A percentile compares a stretch with the other conserved stretches of the same genome.
Conservation (phyloP, 2,329 filamentous ascomycete species). For the Sarocladiaceae sp. region DNA sequence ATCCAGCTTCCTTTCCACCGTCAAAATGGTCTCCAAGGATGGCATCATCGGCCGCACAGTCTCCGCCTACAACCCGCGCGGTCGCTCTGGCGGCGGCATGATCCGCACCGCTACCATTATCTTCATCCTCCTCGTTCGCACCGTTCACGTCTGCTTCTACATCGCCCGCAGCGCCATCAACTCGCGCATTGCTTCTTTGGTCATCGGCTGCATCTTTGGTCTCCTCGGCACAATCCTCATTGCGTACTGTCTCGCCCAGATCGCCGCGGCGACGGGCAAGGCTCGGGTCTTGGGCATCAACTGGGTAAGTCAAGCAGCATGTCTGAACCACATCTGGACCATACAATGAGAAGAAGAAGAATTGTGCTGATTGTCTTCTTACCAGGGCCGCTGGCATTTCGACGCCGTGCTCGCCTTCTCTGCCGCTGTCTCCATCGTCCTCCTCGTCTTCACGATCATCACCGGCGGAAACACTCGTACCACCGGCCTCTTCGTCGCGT, state of each 20-base stretch:
- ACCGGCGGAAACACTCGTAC: neutral
- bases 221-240: neutral
- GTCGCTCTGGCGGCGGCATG: neutral
- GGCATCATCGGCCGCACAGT: neutral
- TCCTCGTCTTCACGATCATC: neutral
- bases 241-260: neutral
- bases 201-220: conserved; percentile 3
- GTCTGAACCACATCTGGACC: neutral
- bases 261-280: conserved; percentile 1
- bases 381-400: conserved; percentile 2
- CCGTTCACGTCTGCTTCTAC: conserved; percentile 2
- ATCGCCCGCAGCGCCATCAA: conserved; percentile 1
- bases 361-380: neutral
- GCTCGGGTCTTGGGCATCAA: neutral
- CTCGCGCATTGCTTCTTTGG: neutral
- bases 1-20: too few species aligned
- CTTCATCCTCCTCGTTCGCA: neutral
- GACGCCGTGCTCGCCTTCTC: neutral
- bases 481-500: neutral
- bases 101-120: neutral
- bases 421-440: neutral
- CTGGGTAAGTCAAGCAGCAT: conserved; percentile 1
- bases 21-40: conserved; percentile 3
- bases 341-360: too few species aligned
- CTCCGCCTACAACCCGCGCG: neutral